These are phyloP conservation scores for Rhypophila decipiens DNA, from an alignment of 495 filamentous ascomycete species.

Conservation along the genomic window DNA sequence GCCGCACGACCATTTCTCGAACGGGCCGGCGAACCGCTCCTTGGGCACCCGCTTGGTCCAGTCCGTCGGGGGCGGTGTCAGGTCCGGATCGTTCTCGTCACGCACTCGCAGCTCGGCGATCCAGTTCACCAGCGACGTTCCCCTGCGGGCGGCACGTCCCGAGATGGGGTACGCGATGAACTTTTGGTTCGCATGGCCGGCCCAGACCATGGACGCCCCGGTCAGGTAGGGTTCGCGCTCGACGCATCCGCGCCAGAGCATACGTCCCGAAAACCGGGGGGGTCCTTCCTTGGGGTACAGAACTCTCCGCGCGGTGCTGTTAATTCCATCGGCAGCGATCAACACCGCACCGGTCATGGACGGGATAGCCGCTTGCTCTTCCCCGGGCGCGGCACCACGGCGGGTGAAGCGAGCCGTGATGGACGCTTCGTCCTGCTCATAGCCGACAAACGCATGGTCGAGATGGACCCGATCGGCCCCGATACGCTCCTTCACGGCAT, in stretches of 20 bases:
- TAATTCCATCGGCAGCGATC: constrained; percentile 11
- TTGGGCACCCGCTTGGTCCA: constrained; percentile 12
- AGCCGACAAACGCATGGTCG: constrained; percentile 6
- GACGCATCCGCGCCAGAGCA: constrained; percentile 11
- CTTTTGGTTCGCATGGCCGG: constrained; percentile 27
- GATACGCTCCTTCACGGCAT: constrained; percentile 4
- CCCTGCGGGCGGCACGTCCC: constrained; percentile 15
- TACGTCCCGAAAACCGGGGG: constrained; percentile 13
- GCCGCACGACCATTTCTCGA: constrained; percentile 7
- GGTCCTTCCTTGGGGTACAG: constrained; percentile 11
- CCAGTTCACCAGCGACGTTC: constrained; percentile 25
- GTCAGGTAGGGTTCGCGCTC: constrained; percentile 14
- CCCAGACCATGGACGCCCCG: constrained; percentile 24
- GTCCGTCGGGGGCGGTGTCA: constrained; percentile 22
- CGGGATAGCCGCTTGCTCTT: neutral
- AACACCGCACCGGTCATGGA: constrained; percentile 4
- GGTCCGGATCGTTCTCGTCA: constrained; percentile 23
- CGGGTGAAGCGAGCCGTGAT: constrained; percentile 8
- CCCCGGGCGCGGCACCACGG: neutral
- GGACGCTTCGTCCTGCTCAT: constrained; percentile 4
- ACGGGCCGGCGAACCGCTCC: constrained; percentile 10
- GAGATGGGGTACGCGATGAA: constrained; percentile 29
- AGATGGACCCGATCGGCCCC: constrained; percentile 9
- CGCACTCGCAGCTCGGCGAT: constrained; percentile 23
- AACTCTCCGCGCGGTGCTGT: constrained; percentile 8